These are phyloP conservation scores for Nemania sp. DNA, from an alignment of 2,329 filamentous ascomycete genomes.

Conservation along the genomic window DNA sequence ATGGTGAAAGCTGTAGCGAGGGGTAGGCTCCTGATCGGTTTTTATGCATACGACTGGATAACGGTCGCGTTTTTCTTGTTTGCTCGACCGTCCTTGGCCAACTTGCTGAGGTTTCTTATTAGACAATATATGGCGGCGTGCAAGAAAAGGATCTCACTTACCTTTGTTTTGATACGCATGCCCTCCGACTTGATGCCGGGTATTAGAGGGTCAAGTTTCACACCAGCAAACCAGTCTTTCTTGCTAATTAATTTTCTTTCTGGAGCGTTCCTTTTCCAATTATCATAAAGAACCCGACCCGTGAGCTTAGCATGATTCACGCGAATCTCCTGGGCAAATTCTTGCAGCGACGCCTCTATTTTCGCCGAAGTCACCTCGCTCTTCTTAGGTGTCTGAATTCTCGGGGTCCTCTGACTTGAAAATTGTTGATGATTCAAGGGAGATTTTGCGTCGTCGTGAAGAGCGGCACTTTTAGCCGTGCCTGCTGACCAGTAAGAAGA, in stretches of 20 bases:
- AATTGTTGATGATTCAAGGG: slow-evolving; percentile 26
- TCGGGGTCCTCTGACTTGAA: slow-evolving; percentile 36
- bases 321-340: slow-evolving; percentile 49
- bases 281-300: slow-evolving; percentile 49
- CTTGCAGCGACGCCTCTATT: slow-evolving; percentile 46
- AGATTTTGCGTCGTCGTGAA: slow-evolving; percentile 26
- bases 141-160: slow-evolving; percentile 31
- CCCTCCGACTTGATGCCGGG: slow-evolving; percentile 40
- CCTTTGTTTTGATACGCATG: slow-evolving; percentile 57
- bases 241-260: slow-evolving; percentile 47
- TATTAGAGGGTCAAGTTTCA: slow-evolving; percentile 44
- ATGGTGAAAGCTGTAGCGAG: slow-evolving; percentile 62
- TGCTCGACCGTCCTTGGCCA: slow-evolving; percentile 43
- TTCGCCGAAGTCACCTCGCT: slow-evolving; percentile 48
- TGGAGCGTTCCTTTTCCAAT: slow-evolving; percentile 45
- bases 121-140: slow-evolving; percentile 12
- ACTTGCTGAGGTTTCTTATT: slow-evolving; percentile 44
- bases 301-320: slow-evolving; percentile 49
- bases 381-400: slow-evolving; percentile 40
- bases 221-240: slow-evolving; percentile 52
- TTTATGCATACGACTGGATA: slow-evolving; percentile 51
- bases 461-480: slow-evolving; percentile 18
- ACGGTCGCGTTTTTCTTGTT: slow-evolving; percentile 50
- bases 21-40: slow-evolving; percentile 56
- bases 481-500: slow-evolving; percentile 26